Conservation (phyloP, 352 stramenopile genomes). For the Thalassiosira hispida region DNA sequence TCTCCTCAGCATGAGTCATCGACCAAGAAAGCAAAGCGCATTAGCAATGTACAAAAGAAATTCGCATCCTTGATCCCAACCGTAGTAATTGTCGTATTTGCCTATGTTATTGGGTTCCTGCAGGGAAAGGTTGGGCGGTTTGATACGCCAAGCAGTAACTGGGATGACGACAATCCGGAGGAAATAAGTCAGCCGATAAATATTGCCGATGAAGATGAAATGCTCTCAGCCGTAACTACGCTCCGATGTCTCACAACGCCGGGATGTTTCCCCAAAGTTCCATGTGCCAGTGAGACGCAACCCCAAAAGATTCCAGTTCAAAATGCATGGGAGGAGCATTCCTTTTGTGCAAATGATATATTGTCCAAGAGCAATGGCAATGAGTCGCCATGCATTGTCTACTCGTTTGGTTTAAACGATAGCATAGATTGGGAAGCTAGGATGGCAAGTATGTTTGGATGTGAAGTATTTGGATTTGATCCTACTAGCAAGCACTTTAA, state of each 20-base stretch:
- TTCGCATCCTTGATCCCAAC: no score
- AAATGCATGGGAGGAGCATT: conserved; percentile 20
- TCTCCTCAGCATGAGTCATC: no score
- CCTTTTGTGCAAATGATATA: conserved; percentile 34
- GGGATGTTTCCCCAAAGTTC: conserved; percentile 30
- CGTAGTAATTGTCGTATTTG: neutral
- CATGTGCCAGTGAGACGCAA: neutral
- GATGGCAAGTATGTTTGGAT: conserved; percentile 29
- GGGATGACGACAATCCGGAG: neutral
- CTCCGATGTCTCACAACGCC: conserved; percentile 36
- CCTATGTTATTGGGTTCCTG: neutral
- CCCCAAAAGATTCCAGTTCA: conserved; percentile 12
- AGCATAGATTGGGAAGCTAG: conserved; percentile 36
- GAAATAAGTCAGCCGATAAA: neutral
- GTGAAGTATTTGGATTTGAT: conserved; percentile 48
- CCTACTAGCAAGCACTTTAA: conserved; percentile 30
- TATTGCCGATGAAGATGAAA: neutral
- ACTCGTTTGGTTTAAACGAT: conserved; percentile 41
- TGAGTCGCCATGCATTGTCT: conserved; percentile 24
- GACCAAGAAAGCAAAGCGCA: no score
- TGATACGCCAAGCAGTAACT: neutral
- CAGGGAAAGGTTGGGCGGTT: neutral
- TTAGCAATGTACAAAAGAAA: no score
- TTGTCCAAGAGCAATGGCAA: neutral
- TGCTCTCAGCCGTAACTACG: conserved; percentile 18